Evolutionary conservation across 1,139 yeast species (phyloP).

Genomic region (Geotrichum phurueaensis): DNA sequence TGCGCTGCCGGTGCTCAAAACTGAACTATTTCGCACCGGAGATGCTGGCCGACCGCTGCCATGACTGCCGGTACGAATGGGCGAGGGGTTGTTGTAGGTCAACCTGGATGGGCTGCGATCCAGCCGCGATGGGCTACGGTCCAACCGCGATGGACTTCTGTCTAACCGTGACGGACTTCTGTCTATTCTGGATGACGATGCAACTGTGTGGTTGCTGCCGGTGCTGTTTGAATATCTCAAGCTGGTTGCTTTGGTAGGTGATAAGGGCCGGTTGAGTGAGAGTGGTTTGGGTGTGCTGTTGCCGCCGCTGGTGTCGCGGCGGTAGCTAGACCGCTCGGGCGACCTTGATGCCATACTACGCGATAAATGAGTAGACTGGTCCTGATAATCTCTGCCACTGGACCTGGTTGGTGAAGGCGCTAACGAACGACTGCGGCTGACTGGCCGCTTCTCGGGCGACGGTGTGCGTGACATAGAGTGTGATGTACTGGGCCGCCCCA

Average conservation of each 20-base stretch:
- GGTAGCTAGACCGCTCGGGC: background rate
- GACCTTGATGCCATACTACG: background rate
- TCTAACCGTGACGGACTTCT: background rate
- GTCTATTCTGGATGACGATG: background rate
- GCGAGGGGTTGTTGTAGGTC: background rate
- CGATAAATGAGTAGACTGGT: background rate
- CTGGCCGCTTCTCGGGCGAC: slow-evolving; percentile 1
- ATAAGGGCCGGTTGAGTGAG: background rate
- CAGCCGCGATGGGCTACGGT: background rate
- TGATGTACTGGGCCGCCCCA: background rate
- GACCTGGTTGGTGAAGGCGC: background rate
- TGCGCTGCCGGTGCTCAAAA: background rate
- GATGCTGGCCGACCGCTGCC: background rate
- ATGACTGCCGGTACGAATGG: background rate
- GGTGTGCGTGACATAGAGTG: slow-evolving; percentile 1
- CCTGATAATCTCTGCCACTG: background rate
- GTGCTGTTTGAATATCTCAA: background rate
- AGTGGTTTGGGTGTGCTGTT: background rate
- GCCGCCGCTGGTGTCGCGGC: background rate
- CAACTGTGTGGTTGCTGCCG: background rate
- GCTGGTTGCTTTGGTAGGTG: background rate
- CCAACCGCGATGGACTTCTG: background rate
- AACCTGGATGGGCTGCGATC: background rate
- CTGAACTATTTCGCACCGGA: background rate
- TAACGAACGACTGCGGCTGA: background rate